These are phyloP conservation scores for Thelonectria discophora DNA, from an alignment of 2,329 filamentous ascomycete genomes.

Conservation along the genomic window DNA sequence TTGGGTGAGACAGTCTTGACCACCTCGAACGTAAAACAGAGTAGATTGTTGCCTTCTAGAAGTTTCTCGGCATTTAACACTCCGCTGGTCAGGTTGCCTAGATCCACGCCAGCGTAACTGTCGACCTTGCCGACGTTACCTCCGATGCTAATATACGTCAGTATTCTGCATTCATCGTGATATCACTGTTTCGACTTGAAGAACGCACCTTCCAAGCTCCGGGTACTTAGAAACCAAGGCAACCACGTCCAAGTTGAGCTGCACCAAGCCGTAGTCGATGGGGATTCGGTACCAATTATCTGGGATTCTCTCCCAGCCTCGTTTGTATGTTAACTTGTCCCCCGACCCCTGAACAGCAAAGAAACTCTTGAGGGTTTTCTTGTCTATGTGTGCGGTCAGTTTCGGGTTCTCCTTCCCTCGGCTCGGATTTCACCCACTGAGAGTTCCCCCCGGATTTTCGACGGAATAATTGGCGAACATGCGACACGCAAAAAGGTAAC, in stretches of 20 bases:
- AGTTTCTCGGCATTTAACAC: constrained; percentile 53
- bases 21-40: constrained; percentile 51
- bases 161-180: neutral
- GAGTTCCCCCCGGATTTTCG: constrained; percentile 49
- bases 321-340: constrained; percentile 51
- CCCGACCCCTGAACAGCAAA: constrained; percentile 54
- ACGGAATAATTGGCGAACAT: constrained; percentile 55
- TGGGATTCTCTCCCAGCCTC: constrained; percentile 60
- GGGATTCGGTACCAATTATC: constrained; percentile 58
- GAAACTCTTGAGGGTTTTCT: constrained; percentile 55
- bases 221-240: constrained; percentile 50
- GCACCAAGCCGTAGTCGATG: constrained; percentile 55
- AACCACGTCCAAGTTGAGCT: constrained; percentile 49
- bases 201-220: constrained; percentile 39
- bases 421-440: constrained; percentile 20
- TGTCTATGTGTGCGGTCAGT: constrained; percentile 22
- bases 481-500: constrained; percentile 53
- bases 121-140: constrained; percentile 61
- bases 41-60: constrained; percentile 55
- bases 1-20: constrained; percentile 43
- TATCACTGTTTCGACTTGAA: neutral
- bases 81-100: constrained; percentile 54
- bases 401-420: too few relatives aligned
- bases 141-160: constrained; percentile 49
- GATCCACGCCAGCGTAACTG: constrained; percentile 57